Conservation (phyloP, 352 stramenopile species). For the Phytopythium chamaehyphon region DNA sequence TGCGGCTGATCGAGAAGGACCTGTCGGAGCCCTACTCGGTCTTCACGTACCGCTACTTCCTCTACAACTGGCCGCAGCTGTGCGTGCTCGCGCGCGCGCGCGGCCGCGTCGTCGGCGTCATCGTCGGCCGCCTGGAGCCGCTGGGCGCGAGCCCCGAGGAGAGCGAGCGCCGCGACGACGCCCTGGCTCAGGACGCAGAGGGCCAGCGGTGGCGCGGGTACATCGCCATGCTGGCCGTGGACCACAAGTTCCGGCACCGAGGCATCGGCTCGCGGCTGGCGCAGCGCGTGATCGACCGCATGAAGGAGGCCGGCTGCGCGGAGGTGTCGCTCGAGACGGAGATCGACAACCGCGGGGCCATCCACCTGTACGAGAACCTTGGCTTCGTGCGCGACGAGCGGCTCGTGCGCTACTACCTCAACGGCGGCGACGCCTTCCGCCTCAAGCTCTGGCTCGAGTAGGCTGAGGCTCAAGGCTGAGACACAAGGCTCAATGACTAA, state of each 20-base stretch:
- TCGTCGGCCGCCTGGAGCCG: conserved; percentile 90
- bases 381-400: conserved; percentile 92
- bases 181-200: conserved; percentile 15
- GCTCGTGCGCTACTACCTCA: conserved; percentile 95
- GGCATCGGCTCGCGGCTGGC: conserved; percentile 91
- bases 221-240: conserved; percentile 95
- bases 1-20: conserved; percentile 93
- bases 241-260: conserved; percentile 84
- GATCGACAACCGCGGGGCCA: conserved; percentile 89
- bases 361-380: conserved; percentile 92
- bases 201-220: conserved; percentile 78
- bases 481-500: too few relatives aligned
- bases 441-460: conserved; percentile 90
- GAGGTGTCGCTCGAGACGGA: conserved; percentile 94
- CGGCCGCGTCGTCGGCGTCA: conserved; percentile 87
- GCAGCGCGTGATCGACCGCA: conserved; percentile 84
- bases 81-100: conserved; percentile 86
- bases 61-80: conserved; percentile 93
- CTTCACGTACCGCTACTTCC: conserved; percentile 97
- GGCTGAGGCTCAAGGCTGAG: neutral
- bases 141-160: conserved; percentile 60
- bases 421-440: conserved; percentile 91
- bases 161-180: conserved; percentile 10
- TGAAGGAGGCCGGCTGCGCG: conserved; percentile 75
- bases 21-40: conserved; percentile 95